These are phyloP conservation scores for Boechera retrofracta DNA, from an alignment of 345 rosid genomes.

Conservation along the genomic window DNA sequence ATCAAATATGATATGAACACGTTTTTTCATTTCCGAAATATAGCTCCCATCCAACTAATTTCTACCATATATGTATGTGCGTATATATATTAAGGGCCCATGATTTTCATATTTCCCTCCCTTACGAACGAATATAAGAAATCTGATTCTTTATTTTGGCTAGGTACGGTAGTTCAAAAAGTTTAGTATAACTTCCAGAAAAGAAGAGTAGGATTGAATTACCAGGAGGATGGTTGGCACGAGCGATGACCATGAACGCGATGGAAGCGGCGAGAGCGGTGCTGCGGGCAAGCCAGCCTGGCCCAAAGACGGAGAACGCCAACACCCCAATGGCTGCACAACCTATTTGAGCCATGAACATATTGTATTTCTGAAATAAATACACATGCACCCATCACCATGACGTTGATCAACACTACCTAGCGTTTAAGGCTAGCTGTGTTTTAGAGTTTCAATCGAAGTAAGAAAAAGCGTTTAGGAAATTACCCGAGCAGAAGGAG, in stretches of 20 bases:
- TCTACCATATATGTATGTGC: background rate
- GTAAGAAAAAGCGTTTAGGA: background rate
- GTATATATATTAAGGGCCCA: background rate
- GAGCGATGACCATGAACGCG: constrained; percentile 75
- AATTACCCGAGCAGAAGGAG: constrained; percentile 66
- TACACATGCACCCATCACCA: constrained; percentile 17
- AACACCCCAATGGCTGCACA: constrained; percentile 81
- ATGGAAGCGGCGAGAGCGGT: constrained; percentile 70
- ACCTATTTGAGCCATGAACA: constrained; percentile 89
- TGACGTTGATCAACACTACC: constrained; percentile 19
- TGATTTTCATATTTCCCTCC: background rate
- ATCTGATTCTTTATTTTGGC: background rate
- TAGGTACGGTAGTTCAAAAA: no score
- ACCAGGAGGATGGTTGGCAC: constrained; percentile 85
- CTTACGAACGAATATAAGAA: background rate
- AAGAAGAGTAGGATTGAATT: constrained; percentile 6
- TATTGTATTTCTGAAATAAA: constrained; percentile 77
- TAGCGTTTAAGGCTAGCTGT: background rate
- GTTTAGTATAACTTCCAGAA: background rate
- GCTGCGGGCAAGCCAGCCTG: constrained; percentile 85
- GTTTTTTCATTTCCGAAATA: no score
- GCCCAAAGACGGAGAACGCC: constrained; percentile 66
- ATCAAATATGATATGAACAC: no score
- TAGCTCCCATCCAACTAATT: background rate
- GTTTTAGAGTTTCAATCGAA: constrained; percentile 57